Base-by-base conservation (phyloP, 2,329 filamentous ascomycete genomes). In the Colletotrichum salicis region DNA sequence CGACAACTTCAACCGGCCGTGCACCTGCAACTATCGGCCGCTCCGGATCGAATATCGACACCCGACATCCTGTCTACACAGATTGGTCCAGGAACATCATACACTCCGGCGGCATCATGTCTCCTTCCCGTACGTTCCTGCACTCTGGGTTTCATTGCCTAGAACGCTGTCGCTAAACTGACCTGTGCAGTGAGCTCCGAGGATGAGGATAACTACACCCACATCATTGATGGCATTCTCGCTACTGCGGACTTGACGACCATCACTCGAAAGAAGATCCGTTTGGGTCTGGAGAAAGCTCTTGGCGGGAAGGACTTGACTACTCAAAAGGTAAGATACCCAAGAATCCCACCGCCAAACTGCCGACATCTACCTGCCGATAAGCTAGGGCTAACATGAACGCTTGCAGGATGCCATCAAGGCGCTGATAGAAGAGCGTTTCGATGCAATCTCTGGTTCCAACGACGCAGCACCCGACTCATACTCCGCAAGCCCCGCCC, bases 361-460 rank as follows among this genome's bases (percentile, higher is more conserved):
- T 57, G 51, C 33, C 41, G 7, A 41, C 37, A 27, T 29, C n/a
- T n/a, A 13, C n/a, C 62, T 33, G 29, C 35, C 15, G 12, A 52
- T 41, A 5, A 12, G n/a, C 19, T 12, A 12, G 31, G n/a, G 29
- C 59, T 69, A 51, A 73, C 65, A 29, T 19, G 37, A 31, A 3
- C 24, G 52, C 8, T 33, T 33, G 4, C 73, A 94, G 92, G 84
- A 87, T 78, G 89, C 90, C 15, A 92, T 94, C 81, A 94, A 94
- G 79, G 84, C 84, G 63, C 85, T 95, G 60, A 94, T 95, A 67
- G 91, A 92, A 82, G 87, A 89, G 75, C 90, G 93, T 22, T 95
- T 95, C 80, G 93, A 95, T 77, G 88, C 91, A 68, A 88, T 92
- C 76, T 89, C 89, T 61, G 70, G 72, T 37, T 71, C 70, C 35